Evolutionary conservation across 192 early-diverging fungal genomes (phyloP), one percentile per base, ranked within the genome.

Genomic region (Backusella mclennaniae): DNA sequence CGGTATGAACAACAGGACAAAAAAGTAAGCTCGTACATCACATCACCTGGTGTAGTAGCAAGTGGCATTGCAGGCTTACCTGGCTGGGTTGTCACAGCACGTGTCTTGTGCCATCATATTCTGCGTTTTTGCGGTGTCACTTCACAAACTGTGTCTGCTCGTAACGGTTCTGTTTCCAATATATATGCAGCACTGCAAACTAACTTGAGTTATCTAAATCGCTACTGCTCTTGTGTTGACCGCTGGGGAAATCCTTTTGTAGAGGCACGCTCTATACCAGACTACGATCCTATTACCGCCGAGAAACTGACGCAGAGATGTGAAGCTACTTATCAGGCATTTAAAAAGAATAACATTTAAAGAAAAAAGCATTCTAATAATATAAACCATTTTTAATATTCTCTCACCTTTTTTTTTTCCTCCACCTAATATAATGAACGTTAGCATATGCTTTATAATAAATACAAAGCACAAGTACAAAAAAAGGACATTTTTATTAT

Each of bases 11-110:
- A 67, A 52, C 41, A 75, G 19, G 15, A 73, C 12, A 6, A 67
- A 35, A 67, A 81, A 29, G 85, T 89, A 39, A 66, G 76, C 29
- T 88, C 83, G 7, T 80, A 86, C 39, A 76, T 79, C 14, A 90
- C 89, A 21, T 82, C 85, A 33, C 89, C 89, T 56, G 89, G 89
- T 17, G 85, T 90, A 7, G 89, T 88, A 3, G 87, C 86, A 3
- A 86, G 80, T 46, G 82, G 80, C 3, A 86, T 88, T 70, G 87
- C 81, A 23, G 72, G 79, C 21, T 68, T 88, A n/a, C 76, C 85
- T 6, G 4, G 35, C 9, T 86, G 82, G 84, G 82, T 88, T 8
- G 73, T 72, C 0, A 39, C 39, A 6, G 41, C 73, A 26, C 63
- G 82, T 41, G 53, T 29, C 14, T 4, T 80, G 29, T 29, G 71